A percentile compares a stretch with the other conserved stretches of the same genome.
Evolutionary conservation across 1,284 basidiomycete genomes (phyloP).

Genomic region (Grifola frondosa): DNA sequence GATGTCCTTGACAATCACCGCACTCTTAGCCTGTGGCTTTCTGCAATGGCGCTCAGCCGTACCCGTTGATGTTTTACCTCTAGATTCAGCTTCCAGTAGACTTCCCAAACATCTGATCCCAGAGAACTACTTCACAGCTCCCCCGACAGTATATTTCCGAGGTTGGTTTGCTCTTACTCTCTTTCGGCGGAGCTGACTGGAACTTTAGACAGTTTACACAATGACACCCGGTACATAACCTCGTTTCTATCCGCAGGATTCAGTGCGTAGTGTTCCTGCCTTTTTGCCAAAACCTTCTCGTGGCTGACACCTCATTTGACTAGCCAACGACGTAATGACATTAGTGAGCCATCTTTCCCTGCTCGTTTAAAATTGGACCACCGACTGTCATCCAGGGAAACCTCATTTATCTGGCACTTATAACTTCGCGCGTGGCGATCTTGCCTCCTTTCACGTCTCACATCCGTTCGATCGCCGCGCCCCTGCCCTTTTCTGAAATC

Average conservation of each 20-base stretch:
- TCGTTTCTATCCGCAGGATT: slow-evolving; percentile 66
- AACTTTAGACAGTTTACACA: slow-evolving; percentile 46
- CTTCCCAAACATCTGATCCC: slow-evolving; percentile 8
- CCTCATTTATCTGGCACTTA: slow-evolving; percentile 58
- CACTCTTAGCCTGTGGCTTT: too few species aligned
- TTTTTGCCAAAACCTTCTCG: neutral
- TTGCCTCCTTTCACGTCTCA: slow-evolving; percentile 61
- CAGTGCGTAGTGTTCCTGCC: slow-evolving; percentile 43
- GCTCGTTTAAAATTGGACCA: neutral
- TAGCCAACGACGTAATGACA: slow-evolving; percentile 68
- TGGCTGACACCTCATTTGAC: slow-evolving; percentile 1
- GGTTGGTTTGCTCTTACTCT: neutral
- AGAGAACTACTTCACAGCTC: slow-evolving; percentile 8
- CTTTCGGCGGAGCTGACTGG: neutral
- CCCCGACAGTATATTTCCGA: slow-evolving; percentile 7
- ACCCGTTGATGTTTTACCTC: too few species aligned
- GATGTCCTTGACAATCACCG: too few species aligned
- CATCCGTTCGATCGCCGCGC: slow-evolving; percentile 40
- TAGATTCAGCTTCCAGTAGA: too few species aligned
- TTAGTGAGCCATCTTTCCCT: slow-evolving; percentile 38
- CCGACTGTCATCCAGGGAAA: slow-evolving; percentile 44
- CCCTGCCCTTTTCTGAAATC: slow-evolving; percentile 36
- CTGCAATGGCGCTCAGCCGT: too few species aligned
- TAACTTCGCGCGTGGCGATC: slow-evolving; percentile 62
- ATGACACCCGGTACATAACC: slow-evolving; percentile 58